A percentile compares a stretch with the other conserved stretches of the same genome.
Conservation (phyloP, 305 asterid species). For the Fraxinus xanthoxyloides region DNA sequence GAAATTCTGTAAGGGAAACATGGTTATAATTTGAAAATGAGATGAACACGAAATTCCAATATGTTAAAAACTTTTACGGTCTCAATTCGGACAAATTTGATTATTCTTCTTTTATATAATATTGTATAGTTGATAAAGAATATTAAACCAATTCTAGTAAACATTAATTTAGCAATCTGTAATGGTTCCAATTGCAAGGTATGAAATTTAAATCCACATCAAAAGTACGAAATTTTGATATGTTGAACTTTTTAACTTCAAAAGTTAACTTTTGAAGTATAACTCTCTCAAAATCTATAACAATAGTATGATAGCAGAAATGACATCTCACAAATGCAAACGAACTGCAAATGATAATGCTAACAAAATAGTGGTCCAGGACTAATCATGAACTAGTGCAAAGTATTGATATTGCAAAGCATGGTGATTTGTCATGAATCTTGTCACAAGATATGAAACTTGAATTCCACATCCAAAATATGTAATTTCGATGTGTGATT, state of each 20-base stretch:
- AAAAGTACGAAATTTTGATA: not conserved
- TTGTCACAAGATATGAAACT: not conserved
- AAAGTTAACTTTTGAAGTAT: not conserved
- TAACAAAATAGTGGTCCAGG: too few relatives aligned
- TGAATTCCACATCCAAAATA: not conserved
- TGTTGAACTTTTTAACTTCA: not conserved
- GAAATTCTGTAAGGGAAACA: too few relatives aligned
- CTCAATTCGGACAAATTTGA: not conserved
- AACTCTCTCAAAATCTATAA: too few relatives aligned
- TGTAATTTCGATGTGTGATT: too few relatives aligned
- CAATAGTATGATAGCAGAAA: not conserved
- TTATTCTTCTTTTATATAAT: too few relatives aligned
- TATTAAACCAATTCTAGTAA: not conserved
- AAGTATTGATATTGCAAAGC: not conserved
- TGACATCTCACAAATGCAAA: not conserved
- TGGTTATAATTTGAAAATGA: not conserved
- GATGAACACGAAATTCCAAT: not conserved
- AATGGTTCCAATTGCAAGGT: not conserved
- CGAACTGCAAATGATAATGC: not conserved
- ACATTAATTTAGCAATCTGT: not conserved
- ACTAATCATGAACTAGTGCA: not conserved
- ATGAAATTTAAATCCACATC: not conserved
- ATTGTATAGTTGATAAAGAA: not conserved
- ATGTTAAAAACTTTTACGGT: not conserved
- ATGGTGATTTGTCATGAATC: not conserved